Base-by-base conservation (phyloP, 176 grass and related monocot genomes). In the Chloris gayana region DNA sequence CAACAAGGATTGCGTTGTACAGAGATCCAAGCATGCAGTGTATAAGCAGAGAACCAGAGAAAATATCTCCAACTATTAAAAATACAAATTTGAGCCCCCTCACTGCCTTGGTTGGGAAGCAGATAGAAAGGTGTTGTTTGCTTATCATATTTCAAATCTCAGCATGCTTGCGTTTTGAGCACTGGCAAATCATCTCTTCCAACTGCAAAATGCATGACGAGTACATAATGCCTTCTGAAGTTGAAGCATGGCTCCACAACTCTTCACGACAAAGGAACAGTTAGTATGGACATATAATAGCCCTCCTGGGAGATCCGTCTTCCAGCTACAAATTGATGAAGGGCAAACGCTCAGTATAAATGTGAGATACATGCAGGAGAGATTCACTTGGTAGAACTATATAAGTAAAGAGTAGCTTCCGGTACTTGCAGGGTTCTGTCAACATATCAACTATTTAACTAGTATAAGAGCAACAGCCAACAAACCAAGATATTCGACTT, bases 21-120 rank as follows among this genome's bases (percentile, higher is more conserved):
- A 67, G 65, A 78, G 49, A 78, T 85, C 46, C 78, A 73, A 39
- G 46, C 37, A 72, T 21, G 10, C 37, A n/a, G 31, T 33, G 24
- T 49, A 66, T 32, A 64, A 26, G 25, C 51, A 82, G 31, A 9
- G 72, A 84, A n/a, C 67, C 5, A 47, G 9, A 35, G 38, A 81
- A 32, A 14, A 49, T 38, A 51, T 35, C 53, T 14, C 10, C 37
- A 32, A 7, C 17, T 46, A 38, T 39, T 11, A 17, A 70, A 1
- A 59, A 37, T 45, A 17, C 66, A 81, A 24, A 49, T 49, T 81
- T 46, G 22, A 81, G 35, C 51, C 32, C 26, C 13, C 14, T 26
- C 30, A 14, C 25, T 5, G 9, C 14, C 13, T 60, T 21, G 50
- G 60, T 64, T 64, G 60, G 69, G 33, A 80, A 21, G 2, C 2